phyloP scores from a whole-genome alignment of 1,284 basidiomycete species.

The Boletus albobrunnescens region DNA sequence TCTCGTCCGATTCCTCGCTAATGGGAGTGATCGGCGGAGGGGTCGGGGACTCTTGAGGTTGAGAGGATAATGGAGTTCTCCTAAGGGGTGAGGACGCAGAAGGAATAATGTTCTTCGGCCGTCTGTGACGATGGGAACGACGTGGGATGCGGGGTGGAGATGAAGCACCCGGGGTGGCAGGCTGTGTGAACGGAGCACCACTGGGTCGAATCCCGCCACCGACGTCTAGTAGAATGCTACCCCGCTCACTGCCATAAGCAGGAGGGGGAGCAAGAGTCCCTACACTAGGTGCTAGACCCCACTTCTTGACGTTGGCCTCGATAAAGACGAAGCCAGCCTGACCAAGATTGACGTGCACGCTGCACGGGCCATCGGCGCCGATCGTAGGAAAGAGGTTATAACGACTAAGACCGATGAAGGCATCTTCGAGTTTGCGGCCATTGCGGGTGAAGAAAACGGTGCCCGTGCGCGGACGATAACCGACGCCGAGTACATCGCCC shows the following conservation, averaged over 20 bases:
- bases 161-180: constrained; percentile 46
- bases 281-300: constrained; percentile 92
- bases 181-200: constrained; percentile 37
- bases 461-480: constrained; percentile 90
- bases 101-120: constrained; percentile 44
- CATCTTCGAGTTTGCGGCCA: constrained; percentile 92
- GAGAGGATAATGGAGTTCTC: constrained; percentile 37
- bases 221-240: constrained; percentile 89
- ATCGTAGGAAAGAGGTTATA: constrained; percentile 95
- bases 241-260: constrained; percentile 91
- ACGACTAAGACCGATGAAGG: constrained; percentile 81
- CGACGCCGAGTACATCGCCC: constrained; percentile 91
- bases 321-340: constrained; percentile 97
- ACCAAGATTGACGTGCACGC: constrained; percentile 91
- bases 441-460: constrained; percentile 97
- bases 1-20: constrained; percentile 53
- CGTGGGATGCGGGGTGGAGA: constrained; percentile 47
- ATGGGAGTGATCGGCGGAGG: constrained; percentile 79
- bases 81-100: constrained; percentile 61
- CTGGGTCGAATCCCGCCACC: constrained; percentile 59
- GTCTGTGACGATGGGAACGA: constrained; percentile 57
- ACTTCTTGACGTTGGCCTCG: constrained; percentile 98
- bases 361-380: constrained; percentile 91
- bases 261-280: constrained; percentile 94
- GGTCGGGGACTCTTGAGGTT: constrained; percentile 45